Conservation (phyloP, 345 rosid species). For the Geranium brycei region DNA sequence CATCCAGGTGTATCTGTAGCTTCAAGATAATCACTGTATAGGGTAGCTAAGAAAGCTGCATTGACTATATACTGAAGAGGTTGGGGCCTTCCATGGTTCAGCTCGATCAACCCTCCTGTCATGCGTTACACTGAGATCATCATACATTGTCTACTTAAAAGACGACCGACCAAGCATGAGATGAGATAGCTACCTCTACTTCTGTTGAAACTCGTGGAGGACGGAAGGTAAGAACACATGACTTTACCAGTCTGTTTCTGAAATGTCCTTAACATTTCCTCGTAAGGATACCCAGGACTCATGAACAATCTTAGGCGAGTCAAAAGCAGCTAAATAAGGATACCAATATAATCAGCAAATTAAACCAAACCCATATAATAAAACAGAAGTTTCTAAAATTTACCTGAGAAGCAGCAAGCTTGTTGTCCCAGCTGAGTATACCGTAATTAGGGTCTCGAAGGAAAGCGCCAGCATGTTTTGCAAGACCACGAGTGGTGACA, state of each 20-base stretch:
- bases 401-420: constrained; percentile 95
- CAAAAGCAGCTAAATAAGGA: constrained; percentile 43
- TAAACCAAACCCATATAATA: no score
- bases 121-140: background rate
- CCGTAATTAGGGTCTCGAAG: constrained; percentile 81
- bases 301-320: constrained; percentile 79
- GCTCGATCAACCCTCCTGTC: constrained; percentile 71
- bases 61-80: constrained; percentile 86
- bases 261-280: constrained; percentile 73
- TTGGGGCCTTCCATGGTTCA: constrained; percentile 92
- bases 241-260: constrained; percentile 78
- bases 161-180: constrained; percentile 4
- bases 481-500: constrained; percentile 57
- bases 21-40: constrained; percentile 81
- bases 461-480: constrained; percentile 87
- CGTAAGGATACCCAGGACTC: constrained; percentile 88
- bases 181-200: constrained; percentile 40
- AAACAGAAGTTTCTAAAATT: no score
- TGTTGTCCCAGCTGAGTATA: constrained; percentile 97
- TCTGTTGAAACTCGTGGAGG: constrained; percentile 54
- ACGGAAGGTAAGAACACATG: constrained; percentile 73
- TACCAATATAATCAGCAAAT: constrained; percentile 2
- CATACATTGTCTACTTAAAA: background rate
- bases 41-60: constrained; percentile 79
- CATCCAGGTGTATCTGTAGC: constrained; percentile 97